These are phyloP conservation scores for Irpex sp. DNA, from an alignment of 1,284 basidiomycete genomes.

Conservation along the genomic window DNA sequence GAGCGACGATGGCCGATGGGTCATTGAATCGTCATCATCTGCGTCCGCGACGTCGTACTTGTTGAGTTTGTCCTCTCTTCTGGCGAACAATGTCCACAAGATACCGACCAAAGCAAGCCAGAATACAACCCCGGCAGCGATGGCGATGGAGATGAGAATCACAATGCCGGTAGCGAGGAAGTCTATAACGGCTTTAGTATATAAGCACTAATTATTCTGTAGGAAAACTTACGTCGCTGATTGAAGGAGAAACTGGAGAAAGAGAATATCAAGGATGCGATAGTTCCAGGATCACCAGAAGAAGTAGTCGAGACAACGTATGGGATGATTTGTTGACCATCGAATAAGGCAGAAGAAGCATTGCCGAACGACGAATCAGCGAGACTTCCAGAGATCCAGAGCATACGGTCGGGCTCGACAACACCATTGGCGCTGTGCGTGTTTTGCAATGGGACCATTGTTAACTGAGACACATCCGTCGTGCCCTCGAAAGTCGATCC, in stretches of 20 bases:
- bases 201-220: not conserved
- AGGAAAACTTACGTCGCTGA: slow-evolving; percentile 48
- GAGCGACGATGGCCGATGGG: slow-evolving; percentile 72
- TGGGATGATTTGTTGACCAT: slow-evolving; percentile 82
- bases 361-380: slow-evolving; percentile 71
- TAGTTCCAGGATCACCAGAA: slow-evolving; percentile 67
- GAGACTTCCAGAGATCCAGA: slow-evolving; percentile 85
- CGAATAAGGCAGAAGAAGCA: slow-evolving; percentile 83
- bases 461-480: slow-evolving; percentile 76
- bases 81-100: slow-evolving; percentile 83
- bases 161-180: slow-evolving; percentile 91
- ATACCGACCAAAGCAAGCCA: slow-evolving; percentile 86
- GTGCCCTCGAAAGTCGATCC: slow-evolving; percentile 50
- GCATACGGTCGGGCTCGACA: slow-evolving; percentile 84
- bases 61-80: slow-evolving; percentile 64
- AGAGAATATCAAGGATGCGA: slow-evolving; percentile 83
- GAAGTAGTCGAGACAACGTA: slow-evolving; percentile 74
- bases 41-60: slow-evolving; percentile 54
- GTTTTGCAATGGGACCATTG: slow-evolving; percentile 85
- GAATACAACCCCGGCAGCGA: slow-evolving; percentile 93
- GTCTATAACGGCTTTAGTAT: slow-evolving; percentile 40
- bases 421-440: slow-evolving; percentile 67
- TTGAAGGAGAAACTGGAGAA: slow-evolving; percentile 72
- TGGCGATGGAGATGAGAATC: slow-evolving; percentile 96
- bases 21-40: slow-evolving; percentile 71